A percentile compares a stretch with the other conserved stretches of the same genome.
Evolutionary conservation across 2,329 filamentous ascomycete species (phyloP).

Genomic region (Nemania diffusa): DNA sequence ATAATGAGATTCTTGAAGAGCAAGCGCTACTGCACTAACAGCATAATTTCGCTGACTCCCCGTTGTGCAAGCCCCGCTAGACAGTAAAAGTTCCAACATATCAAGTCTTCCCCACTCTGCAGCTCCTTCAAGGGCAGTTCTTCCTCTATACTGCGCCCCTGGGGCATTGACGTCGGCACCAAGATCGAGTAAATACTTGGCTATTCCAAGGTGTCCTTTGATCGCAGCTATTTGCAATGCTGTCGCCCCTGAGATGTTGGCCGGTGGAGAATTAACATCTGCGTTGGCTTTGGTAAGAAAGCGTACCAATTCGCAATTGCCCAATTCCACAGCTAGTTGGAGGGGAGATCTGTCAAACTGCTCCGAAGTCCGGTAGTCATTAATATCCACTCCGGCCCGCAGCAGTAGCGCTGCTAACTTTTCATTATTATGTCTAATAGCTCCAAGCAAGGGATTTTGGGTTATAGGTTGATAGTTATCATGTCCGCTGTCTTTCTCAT

Average conservation of each 20-base stretch:
- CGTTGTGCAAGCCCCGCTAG: not conserved
- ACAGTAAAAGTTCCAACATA: slow-evolving; percentile 10
- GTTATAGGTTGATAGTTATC: not conserved
- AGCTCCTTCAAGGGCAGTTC: slow-evolving; percentile 19
- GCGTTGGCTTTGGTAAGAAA: not conserved
- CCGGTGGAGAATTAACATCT: not conserved
- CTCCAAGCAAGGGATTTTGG: not conserved
- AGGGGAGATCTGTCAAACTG: not conserved
- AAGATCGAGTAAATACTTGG: slow-evolving; percentile 12
- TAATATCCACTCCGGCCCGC: not conserved
- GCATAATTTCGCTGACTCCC: not conserved
- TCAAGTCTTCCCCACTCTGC: slow-evolving; percentile 19
- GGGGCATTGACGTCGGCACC: slow-evolving; percentile 12
- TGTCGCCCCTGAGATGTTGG: not conserved
- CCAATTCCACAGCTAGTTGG: not conserved
- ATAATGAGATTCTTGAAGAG: not conserved
- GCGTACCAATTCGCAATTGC: not conserved
- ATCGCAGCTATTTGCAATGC: slow-evolving; percentile 16
- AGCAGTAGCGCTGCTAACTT: not conserved
- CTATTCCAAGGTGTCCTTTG: slow-evolving; percentile 6
- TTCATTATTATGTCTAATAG: not conserved
- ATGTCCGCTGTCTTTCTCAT: not conserved
- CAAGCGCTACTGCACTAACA: not conserved
- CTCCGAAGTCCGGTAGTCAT: not conserved
- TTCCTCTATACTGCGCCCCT: not conserved